Evolutionary conservation across 768 basidiomycete genomes (phyloP), one percentile per base, ranked within the genome.

Genomic region (Naganishia kalamii): DNA sequence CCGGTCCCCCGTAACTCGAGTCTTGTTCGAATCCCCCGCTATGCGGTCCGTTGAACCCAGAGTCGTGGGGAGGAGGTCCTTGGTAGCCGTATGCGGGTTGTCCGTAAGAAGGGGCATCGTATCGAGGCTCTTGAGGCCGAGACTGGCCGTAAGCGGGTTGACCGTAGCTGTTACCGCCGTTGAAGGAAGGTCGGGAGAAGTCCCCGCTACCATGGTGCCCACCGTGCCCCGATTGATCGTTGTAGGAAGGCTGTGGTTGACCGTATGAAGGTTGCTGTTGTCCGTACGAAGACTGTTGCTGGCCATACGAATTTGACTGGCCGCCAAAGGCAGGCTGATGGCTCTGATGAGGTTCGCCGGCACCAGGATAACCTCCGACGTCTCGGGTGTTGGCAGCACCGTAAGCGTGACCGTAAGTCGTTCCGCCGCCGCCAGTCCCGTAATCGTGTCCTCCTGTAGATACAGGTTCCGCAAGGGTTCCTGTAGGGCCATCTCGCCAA

Each of bases 401-500:
- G 35, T 57, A 57, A 4, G 37, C 7, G 11, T 57, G 63, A 32
- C 51, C 51, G 47, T 64, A 64, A n/a, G 54, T 57, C n/a, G 33
- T 35, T 4, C 54, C 54, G 23, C 54, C 54, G 8, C 33, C 54
- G 25, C 35, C 54, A 2, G 48, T 49, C 4, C 48, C 48, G 23
- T 51, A 50, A 25, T 62, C 41, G 25, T 62, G 33, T 21, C 48
- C 59, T 37, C 67, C 63, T 12, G 41, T 51, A n/a, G 60, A 51
- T 4, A 64, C 43, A 17, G 63, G 63, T 17, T 40, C 40, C 1
- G 51, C 63, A n/a, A 64, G 50, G 15, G 63, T 35, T 13, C 63
- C 35, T 43, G 8, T 13, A 30, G 37, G 47, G 74, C 73, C 52
- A 75, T 69, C 76, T 35, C 77, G 65, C 75, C 75, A 78, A 25